These are phyloP conservation scores for Hypoxylon sp. DNA, from an alignment of 2,329 filamentous ascomycete genomes.

Conservation along the genomic window DNA sequence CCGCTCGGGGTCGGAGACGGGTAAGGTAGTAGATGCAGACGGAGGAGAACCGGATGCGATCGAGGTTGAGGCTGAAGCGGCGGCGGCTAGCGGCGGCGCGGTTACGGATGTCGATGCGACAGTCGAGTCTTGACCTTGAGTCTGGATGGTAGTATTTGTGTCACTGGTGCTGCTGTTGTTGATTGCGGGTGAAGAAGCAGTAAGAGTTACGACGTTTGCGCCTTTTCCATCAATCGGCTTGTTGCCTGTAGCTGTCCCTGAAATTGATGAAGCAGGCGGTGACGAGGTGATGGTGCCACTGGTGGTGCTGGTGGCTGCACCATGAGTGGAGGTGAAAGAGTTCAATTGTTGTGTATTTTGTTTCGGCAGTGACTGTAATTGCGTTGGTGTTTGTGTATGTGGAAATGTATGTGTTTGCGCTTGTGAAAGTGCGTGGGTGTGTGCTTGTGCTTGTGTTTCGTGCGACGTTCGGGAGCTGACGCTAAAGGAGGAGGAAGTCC, in stretches of 20 bases:
- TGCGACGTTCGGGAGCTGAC: conserved; percentile 45
- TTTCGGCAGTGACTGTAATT: conserved; percentile 10
- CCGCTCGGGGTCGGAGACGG: conserved; percentile 35
- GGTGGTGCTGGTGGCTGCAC: conserved; percentile 25
- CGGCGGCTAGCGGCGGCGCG: conserved; percentile 31
- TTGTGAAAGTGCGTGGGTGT: conserved; percentile 21
- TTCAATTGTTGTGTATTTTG: conserved; percentile 13
- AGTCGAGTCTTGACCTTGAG: conserved; percentile 19
- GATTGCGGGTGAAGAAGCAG: conserved; percentile 17
- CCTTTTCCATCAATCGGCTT: conserved; percentile 34
- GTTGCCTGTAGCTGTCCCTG: conserved; percentile 3
- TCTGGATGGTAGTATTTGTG: conserved; percentile 19
- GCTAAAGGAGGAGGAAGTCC: conserved; percentile 45
- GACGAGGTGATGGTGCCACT: conserved; percentile 37
- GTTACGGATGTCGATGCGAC: conserved; percentile 33
- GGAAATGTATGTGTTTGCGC: conserved; percentile 17
- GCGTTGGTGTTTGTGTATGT: conserved; percentile 19
- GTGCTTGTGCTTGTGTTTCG: conserved; percentile 41
- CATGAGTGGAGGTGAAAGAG: conserved; percentile 24
- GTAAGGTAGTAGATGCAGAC: conserved; percentile 31
- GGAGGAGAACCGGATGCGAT: conserved; percentile 34
- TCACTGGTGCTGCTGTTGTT: conserved; percentile 12
- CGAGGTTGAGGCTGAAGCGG: conserved; percentile 31
- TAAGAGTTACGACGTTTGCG: conserved; percentile 25
- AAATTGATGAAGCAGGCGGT: conserved; percentile 36